Evolutionary conservation across 1,284 basidiomycete genomes (phyloP).

Genomic region (Peniophora sp.): DNA sequence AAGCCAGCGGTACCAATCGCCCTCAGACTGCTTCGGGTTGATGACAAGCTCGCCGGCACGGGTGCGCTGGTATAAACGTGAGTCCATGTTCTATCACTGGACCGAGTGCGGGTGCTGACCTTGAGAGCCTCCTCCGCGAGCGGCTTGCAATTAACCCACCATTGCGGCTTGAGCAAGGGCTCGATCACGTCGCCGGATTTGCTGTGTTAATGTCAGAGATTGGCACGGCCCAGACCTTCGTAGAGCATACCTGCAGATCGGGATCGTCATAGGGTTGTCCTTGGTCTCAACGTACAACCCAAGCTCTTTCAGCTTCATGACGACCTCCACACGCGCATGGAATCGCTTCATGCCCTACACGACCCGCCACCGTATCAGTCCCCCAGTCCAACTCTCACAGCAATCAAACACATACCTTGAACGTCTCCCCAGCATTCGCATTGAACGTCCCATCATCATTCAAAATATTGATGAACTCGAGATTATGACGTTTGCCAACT

Average conservation of each 20-base stretch:
- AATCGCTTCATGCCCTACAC: conserved; percentile 92
- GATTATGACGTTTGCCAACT: conserved; percentile 81
- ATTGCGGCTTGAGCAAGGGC: conserved; percentile 94
- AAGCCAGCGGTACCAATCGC: conserved; percentile 96
- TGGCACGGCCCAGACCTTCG: neutral
- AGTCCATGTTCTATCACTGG: neutral
- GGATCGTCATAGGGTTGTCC: conserved; percentile 94
- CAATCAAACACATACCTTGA: conserved; percentile 41
- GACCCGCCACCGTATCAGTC: neutral
- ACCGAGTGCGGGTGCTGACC: conserved; percentile 30
- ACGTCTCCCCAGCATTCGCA: conserved; percentile 77
- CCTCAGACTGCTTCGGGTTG: conserved; percentile 79
- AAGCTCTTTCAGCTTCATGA: conserved; percentile 80
- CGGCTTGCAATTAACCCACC: conserved; percentile 96
- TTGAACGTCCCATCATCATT: conserved; percentile 98
- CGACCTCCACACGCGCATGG: conserved; percentile 82
- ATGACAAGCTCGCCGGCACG: conserved; percentile 81
- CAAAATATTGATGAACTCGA: conserved; percentile 93
- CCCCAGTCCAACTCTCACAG: neutral
- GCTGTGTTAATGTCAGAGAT: conserved; percentile 27
- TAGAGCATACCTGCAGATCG: conserved; percentile 69
- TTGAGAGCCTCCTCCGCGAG: conserved; percentile 87
- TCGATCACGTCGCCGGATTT: conserved; percentile 98
- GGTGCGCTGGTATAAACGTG: conserved; percentile 53
- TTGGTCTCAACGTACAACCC: conserved; percentile 89